Base-by-base conservation (phyloP, 2,329 filamentous ascomycete species). In the Drechslerella coelobrocha region DNA sequence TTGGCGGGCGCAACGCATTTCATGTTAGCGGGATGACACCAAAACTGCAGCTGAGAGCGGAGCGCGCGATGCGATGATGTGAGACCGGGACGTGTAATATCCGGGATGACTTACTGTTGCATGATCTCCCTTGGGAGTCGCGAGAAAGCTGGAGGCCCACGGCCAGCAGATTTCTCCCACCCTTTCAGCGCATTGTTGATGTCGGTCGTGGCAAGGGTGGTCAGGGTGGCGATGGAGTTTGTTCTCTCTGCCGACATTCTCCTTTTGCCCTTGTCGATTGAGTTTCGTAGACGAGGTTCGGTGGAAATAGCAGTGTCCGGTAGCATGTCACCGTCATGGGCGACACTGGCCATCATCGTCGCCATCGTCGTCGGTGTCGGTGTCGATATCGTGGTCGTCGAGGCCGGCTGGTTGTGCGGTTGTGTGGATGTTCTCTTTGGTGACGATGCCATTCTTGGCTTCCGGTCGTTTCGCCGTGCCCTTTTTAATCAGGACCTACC, bases 121-220 rank as follows among this genome's bases (percentile, higher is more conserved):
- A 89, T 88, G 68, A 89, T 89, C 78, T 89, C 87, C 78, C 88
- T 85, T 4, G 87, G 87, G 9, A 89, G 80, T 48, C 80, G 81
- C 34, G 84, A 81, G 74, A 88, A 85, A 31, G 83, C 81, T 27
- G 79, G 77, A 17, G 74, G 26, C 27, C 57, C 56, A 24, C 45
- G 39, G 19, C 37, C 34, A 12, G 47, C 54, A 12, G 29, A 4
- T 23, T 63, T 54, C 59, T 71, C 47, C 34, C 34, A 50, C 34
- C 59, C 50, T 39, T 48, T 63, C 17, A 48, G 63, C 50, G 63
- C 51, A 47, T 61, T 31, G 48, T 37, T 60, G 37, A 45, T 54
- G 57, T 52, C 21, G 21, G 52, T 31, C 41, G 53, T 45, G 31
- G 53, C 37, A 24, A 24, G 51, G n/a, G 66, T 48, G n/a, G 52